Evolutionary conservation across 441 rosid species (phyloP).

Genomic region (Breynia disticha): DNA sequence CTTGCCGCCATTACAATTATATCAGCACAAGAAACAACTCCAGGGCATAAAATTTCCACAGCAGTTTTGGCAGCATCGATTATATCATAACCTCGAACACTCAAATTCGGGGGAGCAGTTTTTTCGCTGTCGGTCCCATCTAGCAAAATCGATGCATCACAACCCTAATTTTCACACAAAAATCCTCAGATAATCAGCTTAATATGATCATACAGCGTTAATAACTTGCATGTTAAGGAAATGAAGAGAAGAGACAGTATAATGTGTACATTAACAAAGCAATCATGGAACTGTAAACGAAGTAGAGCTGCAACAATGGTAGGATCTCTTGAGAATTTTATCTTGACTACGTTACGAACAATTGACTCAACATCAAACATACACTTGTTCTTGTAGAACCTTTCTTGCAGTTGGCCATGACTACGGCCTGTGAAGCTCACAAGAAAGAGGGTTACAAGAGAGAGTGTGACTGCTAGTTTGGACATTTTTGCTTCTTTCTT

Average conservation of each 20-base stretch:
- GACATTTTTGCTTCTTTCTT: constrained; percentile 7
- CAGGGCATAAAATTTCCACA: constrained; percentile 26
- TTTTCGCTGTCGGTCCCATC: constrained; percentile 38
- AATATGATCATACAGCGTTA: no score
- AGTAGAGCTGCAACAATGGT: constrained; percentile 38
- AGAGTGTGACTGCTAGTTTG: constrained; percentile 12
- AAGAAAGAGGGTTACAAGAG: constrained; percentile 20
- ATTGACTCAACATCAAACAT: constrained; percentile 23
- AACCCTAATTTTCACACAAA: constrained; percentile 30
- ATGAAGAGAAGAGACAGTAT: background rate
- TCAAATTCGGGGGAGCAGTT: constrained; percentile 38
- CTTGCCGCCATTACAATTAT: constrained; percentile 55
- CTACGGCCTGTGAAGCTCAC: constrained; percentile 26
- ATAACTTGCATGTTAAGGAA: no score
- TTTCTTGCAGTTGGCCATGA: constrained; percentile 18
- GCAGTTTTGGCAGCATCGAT: constrained; percentile 36
- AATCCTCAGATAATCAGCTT: constrained; percentile 17
- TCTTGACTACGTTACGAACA: constrained; percentile 16
- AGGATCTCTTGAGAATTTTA: constrained; percentile 6
- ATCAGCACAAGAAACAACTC: constrained; percentile 57
- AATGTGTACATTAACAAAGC: constrained; percentile 41
- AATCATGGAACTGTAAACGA: constrained; percentile 53
- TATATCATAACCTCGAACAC: constrained; percentile 47
- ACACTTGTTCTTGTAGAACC: constrained; percentile 29
- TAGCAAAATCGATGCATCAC: constrained; percentile 53